A percentile compares a stretch with the other conserved stretches of the same genome.
These are phyloP conservation scores for Cenchrus americanus DNA, from an alignment of 176 grass and related monocot species.

Conservation along the genomic window DNA sequence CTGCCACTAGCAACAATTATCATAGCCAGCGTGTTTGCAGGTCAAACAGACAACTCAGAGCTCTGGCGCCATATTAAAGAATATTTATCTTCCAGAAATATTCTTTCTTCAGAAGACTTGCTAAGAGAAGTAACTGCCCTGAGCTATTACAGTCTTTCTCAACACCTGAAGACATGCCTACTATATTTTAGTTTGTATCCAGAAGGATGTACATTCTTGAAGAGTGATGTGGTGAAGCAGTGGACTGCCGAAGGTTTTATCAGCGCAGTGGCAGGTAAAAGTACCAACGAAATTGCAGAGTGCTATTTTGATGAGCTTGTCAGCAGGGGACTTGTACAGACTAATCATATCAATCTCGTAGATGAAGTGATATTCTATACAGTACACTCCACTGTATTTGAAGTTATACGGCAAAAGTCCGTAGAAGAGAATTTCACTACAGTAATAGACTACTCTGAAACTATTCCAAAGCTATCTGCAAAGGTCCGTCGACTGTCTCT, in stretches of 20 bases:
- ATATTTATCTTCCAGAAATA: background rate
- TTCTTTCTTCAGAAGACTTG: background rate
- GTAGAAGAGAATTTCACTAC: conserved; percentile 1
- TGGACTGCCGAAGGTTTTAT: conserved; percentile 23
- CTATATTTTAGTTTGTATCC: background rate
- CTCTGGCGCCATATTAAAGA: background rate
- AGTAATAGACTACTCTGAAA: background rate
- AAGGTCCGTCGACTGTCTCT: background rate
- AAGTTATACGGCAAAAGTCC: background rate
- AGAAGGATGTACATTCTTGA: background rate
- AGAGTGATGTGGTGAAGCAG: background rate
- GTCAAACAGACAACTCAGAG: background rate
- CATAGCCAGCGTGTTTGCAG: background rate
- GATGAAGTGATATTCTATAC: background rate
- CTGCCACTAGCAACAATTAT: background rate
- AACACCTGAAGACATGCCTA: background rate
- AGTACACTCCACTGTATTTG: background rate
- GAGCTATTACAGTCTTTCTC: background rate
- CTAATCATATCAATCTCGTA: background rate
- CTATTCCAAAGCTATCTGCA: too few relatives aligned
- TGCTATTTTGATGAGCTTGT: conserved; percentile 17
- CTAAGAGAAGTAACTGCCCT: background rate
- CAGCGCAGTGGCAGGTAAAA: background rate
- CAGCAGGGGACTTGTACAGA: background rate
- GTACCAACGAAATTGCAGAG: background rate